These are phyloP conservation scores for Inga laurina DNA, from an alignment of 306 rosid species.

Conservation along the genomic window DNA sequence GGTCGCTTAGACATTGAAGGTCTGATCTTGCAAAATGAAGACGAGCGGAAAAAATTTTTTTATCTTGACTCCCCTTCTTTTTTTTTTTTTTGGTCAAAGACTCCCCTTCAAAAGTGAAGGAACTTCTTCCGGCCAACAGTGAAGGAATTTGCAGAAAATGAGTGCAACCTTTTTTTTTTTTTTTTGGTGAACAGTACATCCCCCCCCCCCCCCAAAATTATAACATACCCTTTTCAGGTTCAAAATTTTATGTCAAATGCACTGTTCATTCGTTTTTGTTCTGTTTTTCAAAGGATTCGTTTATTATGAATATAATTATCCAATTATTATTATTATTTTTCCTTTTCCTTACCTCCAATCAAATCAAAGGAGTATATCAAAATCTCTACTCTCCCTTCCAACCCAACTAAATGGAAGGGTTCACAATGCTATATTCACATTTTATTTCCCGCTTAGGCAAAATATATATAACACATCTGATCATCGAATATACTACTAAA, in stretches of 20 bases:
- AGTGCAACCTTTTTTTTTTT: too few species aligned
- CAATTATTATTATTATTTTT: not conserved
- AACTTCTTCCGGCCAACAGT: too few species aligned
- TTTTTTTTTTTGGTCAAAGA: too few species aligned
- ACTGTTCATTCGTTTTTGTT: not conserved
- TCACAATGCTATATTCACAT: not conserved
- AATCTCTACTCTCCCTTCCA: not conserved
- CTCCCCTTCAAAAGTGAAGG: too few species aligned
- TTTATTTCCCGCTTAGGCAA: conserved; percentile 14
- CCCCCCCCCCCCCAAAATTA: too few species aligned
- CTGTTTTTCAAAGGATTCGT: not conserved
- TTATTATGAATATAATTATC: not conserved
- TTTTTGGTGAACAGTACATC: too few species aligned
- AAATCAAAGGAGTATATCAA: not conserved
- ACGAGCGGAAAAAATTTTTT: too few species aligned
- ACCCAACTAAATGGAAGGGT: not conserved
- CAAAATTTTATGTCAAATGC: not conserved
- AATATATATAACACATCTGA: conserved; percentile 30
- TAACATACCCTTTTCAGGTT: not conserved
- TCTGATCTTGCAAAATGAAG: too few species aligned
- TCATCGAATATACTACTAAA: conserved; percentile 10
- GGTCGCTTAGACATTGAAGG: too few species aligned
- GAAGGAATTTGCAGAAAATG: too few species aligned
- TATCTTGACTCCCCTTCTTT: too few species aligned
- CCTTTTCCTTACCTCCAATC: not conserved